Conservation (phyloP, 345 rosid species). For the Citrus trifoliata region DNA sequence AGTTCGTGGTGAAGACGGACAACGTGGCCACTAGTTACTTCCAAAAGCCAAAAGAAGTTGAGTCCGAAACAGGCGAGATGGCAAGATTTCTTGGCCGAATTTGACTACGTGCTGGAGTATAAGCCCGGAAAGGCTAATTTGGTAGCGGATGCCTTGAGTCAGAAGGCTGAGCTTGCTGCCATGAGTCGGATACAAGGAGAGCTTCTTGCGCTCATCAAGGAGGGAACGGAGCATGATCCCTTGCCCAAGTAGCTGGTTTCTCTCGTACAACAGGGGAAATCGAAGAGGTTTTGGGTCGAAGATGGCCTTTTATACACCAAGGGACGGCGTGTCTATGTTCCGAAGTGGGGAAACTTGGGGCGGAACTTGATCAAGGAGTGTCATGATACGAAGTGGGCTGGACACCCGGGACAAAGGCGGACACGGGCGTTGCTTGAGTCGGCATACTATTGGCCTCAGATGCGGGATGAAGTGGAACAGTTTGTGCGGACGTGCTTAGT, state of each 20-base stretch:
- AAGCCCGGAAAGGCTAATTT: neutral
- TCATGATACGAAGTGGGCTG: too few species aligned
- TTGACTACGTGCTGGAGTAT: neutral
- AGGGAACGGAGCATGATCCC: neutral
- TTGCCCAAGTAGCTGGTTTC: neutral
- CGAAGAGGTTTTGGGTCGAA: too few species aligned
- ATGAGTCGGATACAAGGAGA: neutral
- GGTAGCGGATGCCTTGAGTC: neutral
- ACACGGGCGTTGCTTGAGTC: too few species aligned
- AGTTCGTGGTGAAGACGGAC: neutral
- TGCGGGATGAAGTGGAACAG: neutral
- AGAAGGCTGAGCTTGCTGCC: neutral
- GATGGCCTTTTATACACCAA: too few species aligned
- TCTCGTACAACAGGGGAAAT: too few species aligned
- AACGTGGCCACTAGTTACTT: neutral
- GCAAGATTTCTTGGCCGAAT: neutral
- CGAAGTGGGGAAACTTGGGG: too few species aligned
- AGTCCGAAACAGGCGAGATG: neutral
- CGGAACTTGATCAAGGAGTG: too few species aligned
- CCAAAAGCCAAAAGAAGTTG: neutral
- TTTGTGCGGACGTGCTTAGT: neutral
- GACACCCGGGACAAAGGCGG: too few species aligned
- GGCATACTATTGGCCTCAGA: neutral
- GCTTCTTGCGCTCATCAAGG: rapidly evolving
- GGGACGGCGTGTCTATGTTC: too few species aligned